A percentile compares a stretch with the other conserved stretches of the same genome.
Conservation (phyloP, 1,139 yeast genomes). For the Arxiozyma slooffiae region DNA sequence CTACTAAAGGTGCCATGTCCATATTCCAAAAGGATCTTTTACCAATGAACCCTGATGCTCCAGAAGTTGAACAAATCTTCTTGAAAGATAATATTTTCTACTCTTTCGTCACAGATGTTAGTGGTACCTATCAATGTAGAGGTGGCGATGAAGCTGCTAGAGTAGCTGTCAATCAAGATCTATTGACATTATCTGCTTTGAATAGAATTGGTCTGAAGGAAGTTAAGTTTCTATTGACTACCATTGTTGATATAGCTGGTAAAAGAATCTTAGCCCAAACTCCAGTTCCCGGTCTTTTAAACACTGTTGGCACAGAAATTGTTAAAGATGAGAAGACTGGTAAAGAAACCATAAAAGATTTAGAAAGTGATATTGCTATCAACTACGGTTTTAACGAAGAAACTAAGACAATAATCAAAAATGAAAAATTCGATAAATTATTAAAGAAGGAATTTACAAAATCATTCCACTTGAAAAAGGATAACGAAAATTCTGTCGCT, state of each 20-base stretch:
- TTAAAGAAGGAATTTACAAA: conserved; percentile 57
- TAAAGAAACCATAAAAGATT: conserved; percentile 27
- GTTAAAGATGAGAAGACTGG: conserved; percentile 30
- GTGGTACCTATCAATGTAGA: conserved; percentile 50
- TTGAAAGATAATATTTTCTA: conserved; percentile 79
- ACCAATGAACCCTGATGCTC: conserved; percentile 75
- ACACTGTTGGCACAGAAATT: conserved; percentile 30
- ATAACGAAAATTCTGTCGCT: conserved; percentile 41
- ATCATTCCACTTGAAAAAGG: conserved; percentile 58
- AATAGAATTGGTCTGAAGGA: conserved; percentile 59
- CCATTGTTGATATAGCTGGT: conserved; percentile 84
- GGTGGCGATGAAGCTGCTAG: conserved; percentile 88
- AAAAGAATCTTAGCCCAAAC: conserved; percentile 84
- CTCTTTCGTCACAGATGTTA: conserved; percentile 68
- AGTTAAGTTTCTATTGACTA: conserved; percentile 62
- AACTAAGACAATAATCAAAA: conserved; percentile 37
- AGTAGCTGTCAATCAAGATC: conserved; percentile 70
- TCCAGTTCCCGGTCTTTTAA: conserved; percentile 93
- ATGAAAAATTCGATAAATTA: conserved; percentile 43
- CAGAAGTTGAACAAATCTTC: conserved; percentile 51
- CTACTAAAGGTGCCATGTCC: conserved; percentile 71
- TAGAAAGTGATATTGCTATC: conserved; percentile 24
- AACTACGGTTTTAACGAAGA: conserved; percentile 69
- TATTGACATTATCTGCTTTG: conserved; percentile 58
- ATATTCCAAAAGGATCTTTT: conserved; percentile 63